Conservation (phyloP, 2,329 filamentous ascomycete genomes). For the Trematosphaeria pertusa region DNA sequence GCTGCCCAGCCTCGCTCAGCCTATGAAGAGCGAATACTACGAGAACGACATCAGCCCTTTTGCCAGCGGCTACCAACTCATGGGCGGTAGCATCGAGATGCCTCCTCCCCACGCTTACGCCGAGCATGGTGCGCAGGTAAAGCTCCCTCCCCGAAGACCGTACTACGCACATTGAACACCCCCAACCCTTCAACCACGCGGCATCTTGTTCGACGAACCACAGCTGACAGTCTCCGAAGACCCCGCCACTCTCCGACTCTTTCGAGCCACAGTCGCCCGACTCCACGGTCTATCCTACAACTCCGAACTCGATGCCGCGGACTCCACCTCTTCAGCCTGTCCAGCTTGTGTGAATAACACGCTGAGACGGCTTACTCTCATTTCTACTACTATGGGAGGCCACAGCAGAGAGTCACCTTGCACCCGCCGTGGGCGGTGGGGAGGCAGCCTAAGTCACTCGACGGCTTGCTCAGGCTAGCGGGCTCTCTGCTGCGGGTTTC, state of each 20-base stretch:
- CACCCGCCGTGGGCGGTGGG: too few relatives aligned
- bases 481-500: constrained; percentile 9
- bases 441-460: too few relatives aligned
- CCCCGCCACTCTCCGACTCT: constrained; percentile 77
- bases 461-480: too few relatives aligned
- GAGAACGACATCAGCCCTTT: constrained; percentile 69
- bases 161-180: constrained; percentile 45
- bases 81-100: constrained; percentile 68
- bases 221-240: constrained; percentile 60
- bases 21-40: constrained; percentile 72
- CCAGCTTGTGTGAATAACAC: constrained; percentile 29
- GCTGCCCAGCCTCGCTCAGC: constrained; percentile 66
- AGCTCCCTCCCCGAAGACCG: constrained; percentile 56
- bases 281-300: constrained; percentile 62
- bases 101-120: constrained; percentile 68
- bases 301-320: constrained; percentile 75
- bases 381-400: constrained; percentile 12
- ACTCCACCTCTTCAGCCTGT: constrained; percentile 63
- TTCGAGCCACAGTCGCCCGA: constrained; percentile 68
- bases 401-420: too few relatives aligned
- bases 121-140: constrained; percentile 77
- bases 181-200: constrained; percentile 34
- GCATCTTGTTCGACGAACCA: constrained; percentile 37
- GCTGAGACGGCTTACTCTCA: background rate
- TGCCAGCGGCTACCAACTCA: constrained; percentile 72